These are phyloP conservation scores for Neophaeococcomyces aloes DNA, from an alignment of 2,329 filamentous ascomycete species.

Conservation along the genomic window DNA sequence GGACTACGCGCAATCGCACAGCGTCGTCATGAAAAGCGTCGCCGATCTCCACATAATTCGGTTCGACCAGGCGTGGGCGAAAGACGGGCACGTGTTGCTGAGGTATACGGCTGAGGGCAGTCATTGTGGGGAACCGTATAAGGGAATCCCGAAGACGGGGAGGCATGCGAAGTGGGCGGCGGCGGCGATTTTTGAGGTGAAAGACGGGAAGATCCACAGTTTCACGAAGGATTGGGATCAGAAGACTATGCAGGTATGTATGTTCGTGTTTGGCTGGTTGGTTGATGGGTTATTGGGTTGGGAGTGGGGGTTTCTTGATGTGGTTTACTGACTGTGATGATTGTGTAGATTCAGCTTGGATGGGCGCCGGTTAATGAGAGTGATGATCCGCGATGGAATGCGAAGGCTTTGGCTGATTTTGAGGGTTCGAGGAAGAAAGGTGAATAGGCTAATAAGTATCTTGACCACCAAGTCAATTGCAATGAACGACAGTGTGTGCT, in stretches of 20 bases:
- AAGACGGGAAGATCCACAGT: constrained; percentile 27
- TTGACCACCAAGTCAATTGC: too few relatives aligned
- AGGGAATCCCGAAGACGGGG: constrained; percentile 27
- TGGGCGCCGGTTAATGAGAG: constrained; percentile 20
- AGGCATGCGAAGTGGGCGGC: constrained; percentile 29
- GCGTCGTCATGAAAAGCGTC: constrained; percentile 28
- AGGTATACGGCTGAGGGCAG: constrained; percentile 30
- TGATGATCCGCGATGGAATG: constrained; percentile 20
- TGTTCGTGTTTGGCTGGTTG: too few relatives aligned
- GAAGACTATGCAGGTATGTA: constrained; percentile 20
- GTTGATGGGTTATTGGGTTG: too few relatives aligned
- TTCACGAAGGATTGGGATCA: constrained; percentile 32
- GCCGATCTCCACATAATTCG: constrained; percentile 28
- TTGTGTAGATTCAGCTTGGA: constrained; percentile 19
- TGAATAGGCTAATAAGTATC: too few relatives aligned
- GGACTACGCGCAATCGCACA: constrained; percentile 30
- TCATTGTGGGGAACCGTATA: constrained; percentile 28
- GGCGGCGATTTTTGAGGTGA: constrained; percentile 31
- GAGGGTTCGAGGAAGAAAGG: constrained; percentile 11
- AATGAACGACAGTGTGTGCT: too few relatives aligned
- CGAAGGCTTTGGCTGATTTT: constrained; percentile 15
- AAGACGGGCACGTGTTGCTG: constrained; percentile 27
- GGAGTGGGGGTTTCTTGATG: too few relatives aligned
- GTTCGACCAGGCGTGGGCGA: constrained; percentile 29
- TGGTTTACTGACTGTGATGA: too few relatives aligned